Conservation (phyloP, 495 filamentous ascomycete genomes). For the Penicillium canescens region DNA sequence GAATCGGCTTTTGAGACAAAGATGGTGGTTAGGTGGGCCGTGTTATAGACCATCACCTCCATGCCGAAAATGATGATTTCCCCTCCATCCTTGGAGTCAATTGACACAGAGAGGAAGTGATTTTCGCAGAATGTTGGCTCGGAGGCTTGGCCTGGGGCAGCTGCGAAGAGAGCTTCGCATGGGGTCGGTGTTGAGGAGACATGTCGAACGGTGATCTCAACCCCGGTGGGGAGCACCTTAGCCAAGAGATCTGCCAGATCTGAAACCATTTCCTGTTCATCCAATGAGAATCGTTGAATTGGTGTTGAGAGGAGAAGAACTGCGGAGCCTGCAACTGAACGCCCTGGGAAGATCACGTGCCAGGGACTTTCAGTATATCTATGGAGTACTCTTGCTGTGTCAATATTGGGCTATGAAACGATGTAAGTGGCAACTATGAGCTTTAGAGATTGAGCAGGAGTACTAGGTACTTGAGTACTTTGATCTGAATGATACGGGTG, state of each 20-base stretch:
- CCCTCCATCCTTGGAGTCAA: slow-evolving; percentile 39
- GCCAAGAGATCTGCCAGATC: slow-evolving; percentile 58
- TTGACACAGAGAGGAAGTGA: slow-evolving; percentile 79
- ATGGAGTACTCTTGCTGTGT: not conserved
- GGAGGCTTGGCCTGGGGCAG: slow-evolving; percentile 66
- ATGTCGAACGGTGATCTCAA: slow-evolving; percentile 77
- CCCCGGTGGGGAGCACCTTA: slow-evolving; percentile 66
- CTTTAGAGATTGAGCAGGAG: not conserved
- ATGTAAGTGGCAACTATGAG: not conserved
- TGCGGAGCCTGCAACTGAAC: slow-evolving; percentile 11
- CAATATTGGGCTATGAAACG: not conserved
- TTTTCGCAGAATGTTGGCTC: slow-evolving; percentile 82
- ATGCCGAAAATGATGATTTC: slow-evolving; percentile 67
- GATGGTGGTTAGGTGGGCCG: slow-evolving; percentile 74
- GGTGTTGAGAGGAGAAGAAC: slow-evolving; percentile 15
- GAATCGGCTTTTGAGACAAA: slow-evolving; percentile 98
- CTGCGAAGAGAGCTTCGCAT: slow-evolving; percentile 73
- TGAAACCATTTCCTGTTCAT: slow-evolving; percentile 22
- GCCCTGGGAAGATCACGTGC: slow-evolving; percentile 22
- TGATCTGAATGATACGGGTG: not conserved
- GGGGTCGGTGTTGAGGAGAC: slow-evolving; percentile 79
- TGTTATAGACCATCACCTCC: slow-evolving; percentile 67
- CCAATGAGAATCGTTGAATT: slow-evolving; percentile 30
- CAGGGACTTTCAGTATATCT: not conserved
- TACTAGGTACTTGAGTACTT: not conserved